phyloP scores from a whole-genome alignment of 2,329 filamentous ascomycete genomes.

The Cladosporium sp. region DNA sequence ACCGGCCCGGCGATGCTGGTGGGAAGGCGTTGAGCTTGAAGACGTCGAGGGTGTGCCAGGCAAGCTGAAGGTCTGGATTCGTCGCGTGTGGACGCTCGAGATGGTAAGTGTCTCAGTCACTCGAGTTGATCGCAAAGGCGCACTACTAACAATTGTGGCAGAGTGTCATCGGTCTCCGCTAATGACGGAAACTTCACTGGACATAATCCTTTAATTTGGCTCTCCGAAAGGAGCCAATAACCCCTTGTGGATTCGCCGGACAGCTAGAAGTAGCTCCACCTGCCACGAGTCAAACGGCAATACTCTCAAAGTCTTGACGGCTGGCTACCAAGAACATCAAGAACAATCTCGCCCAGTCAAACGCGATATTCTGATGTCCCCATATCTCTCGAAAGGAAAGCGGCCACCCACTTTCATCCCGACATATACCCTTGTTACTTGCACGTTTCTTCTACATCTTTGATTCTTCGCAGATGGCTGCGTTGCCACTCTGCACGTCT shows the following conservation, averaged over 20 bases:
- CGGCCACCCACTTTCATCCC: neutral
- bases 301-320: neutral
- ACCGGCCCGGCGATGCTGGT: conserved; percentile 93
- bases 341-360: neutral
- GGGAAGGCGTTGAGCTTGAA: conserved; percentile 92
- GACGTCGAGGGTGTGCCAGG: conserved; percentile 86
- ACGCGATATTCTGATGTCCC: neutral
- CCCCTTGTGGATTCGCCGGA: too few species aligned
- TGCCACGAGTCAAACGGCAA: neutral
- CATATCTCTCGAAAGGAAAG: neutral
- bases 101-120: conserved; percentile 53
- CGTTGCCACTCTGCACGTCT: too few species aligned
- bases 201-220: neutral
- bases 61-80: conserved; percentile 94
- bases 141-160: conserved; percentile 6
- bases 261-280: neutral
- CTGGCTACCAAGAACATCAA: neutral
- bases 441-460: neutral
- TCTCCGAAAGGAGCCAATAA: neutral
- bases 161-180: conserved; percentile 29
- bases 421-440: conserved; percentile 11
- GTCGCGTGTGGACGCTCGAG: conserved; percentile 95
- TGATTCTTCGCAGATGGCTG: neutral
- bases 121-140: neutral
- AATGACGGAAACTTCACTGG: neutral